Evolutionary conservation across 352 stramenopile genomes (phyloP).

Genomic region (Pythium myriotylum): DNA sequence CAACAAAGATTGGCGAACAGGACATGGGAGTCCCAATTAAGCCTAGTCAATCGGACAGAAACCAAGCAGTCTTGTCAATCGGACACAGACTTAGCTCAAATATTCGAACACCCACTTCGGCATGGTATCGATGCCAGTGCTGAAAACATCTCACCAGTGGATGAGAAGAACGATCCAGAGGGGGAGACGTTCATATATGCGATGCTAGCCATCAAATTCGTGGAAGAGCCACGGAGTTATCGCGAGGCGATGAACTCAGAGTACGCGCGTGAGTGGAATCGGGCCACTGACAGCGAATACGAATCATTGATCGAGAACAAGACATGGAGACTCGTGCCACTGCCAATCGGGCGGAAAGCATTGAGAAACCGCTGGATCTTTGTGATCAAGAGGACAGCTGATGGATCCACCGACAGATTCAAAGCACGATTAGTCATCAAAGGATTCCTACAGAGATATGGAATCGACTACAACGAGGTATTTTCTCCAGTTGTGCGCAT

Average conservation of each 20-base stretch:
- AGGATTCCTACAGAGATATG: too few species aligned
- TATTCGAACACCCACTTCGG: slow-evolving; percentile 7
- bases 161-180: slow-evolving; percentile 6
- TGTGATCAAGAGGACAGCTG: too few species aligned
- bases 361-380: slow-evolving; percentile 1
- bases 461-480: too few species aligned
- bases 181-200: slow-evolving; percentile 14
- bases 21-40: neutral
- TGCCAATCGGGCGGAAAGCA: slow-evolving; percentile 19
- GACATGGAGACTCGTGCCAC: slow-evolving; percentile 8
- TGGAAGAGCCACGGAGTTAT: slow-evolving; percentile 15
- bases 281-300: slow-evolving; percentile 15
- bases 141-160: slow-evolving; percentile 1
- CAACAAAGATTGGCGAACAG: neutral
- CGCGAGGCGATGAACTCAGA: slow-evolving; percentile 16
- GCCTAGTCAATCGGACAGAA: slow-evolving; percentile 3
- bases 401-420: too few species aligned
- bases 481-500: too few species aligned
- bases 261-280: slow-evolving; percentile 9
- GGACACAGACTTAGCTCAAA: slow-evolving; percentile 5
- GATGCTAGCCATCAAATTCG: slow-evolving; percentile 15
- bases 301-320: slow-evolving; percentile 7
- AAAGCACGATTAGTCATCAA: too few species aligned
- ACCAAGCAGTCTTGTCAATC: slow-evolving; percentile 10
- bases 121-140: slow-evolving; percentile 6